A percentile compares a stretch with the other conserved stretches of the same genome.
Conservation (phyloP, 2,329 filamentous ascomycete species). For the Clarireedia monteithiana region DNA sequence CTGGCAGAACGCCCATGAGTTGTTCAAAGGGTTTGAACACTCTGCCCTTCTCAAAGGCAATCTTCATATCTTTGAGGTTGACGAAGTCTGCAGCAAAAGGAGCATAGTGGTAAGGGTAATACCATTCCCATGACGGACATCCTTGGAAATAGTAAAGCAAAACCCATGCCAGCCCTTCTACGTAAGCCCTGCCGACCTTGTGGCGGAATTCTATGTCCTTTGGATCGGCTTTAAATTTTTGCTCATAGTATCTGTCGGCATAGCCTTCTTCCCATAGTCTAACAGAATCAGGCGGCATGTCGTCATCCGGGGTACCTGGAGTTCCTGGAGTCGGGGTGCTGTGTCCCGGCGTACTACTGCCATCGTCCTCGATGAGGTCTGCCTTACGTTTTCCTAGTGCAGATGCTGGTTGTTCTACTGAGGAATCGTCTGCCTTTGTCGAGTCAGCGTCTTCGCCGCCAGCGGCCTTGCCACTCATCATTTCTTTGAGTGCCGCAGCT, state of each 20-base stretch:
- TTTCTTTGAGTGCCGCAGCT: conserved; percentile 77
- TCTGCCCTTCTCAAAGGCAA: conserved; percentile 74
- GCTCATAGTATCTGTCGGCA: conserved; percentile 90
- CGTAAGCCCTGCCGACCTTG: conserved; percentile 83
- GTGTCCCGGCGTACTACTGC: conserved; percentile 49
- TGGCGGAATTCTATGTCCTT: conserved; percentile 80
- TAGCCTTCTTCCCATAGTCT: conserved; percentile 94
- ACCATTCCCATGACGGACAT: conserved; percentile 98
- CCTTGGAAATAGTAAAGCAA: conserved; percentile 96
- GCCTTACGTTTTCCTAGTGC: conserved; percentile 70
- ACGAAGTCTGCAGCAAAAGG: conserved; percentile 95
- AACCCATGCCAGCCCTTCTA: conserved; percentile 92
- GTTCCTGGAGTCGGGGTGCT: conserved; percentile 47
- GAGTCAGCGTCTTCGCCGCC: conserved; percentile 12
- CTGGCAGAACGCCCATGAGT: conserved; percentile 94
- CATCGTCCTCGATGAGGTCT: conserved; percentile 55
- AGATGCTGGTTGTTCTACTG: conserved; percentile 37
- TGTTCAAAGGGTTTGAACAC: conserved; percentile 93
- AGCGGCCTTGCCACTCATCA: conserved; percentile 41
- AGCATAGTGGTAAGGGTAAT: conserved; percentile 96
- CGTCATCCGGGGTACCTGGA: conserved; percentile 42
- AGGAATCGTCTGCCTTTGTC: conserved; percentile 5
- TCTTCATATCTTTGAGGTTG: conserved; percentile 68
- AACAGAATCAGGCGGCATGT: conserved; percentile 69
- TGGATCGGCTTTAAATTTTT: conserved; percentile 83